These are phyloP conservation scores for Emmonsiellopsis sp. DNA, from an alignment of 2,329 filamentous ascomycete species.

Conservation along the genomic window DNA sequence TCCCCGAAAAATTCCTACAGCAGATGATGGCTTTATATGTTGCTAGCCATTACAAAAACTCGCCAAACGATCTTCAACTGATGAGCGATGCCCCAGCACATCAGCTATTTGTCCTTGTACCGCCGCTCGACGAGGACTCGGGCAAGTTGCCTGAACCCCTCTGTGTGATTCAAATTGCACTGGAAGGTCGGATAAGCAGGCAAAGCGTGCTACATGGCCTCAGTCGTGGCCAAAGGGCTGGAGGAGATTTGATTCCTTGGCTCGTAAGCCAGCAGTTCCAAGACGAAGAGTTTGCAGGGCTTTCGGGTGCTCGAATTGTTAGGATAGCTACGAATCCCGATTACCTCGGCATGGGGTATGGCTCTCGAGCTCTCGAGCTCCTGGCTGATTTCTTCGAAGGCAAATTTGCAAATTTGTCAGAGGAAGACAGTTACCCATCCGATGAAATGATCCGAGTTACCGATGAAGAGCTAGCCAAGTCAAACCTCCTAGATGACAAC, in stretches of 20 bases:
- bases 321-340: constrained; percentile 95
- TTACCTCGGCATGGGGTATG: constrained; percentile 87
- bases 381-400: constrained; percentile 90
- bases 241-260: constrained; percentile 94
- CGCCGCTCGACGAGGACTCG: constrained; percentile 68
- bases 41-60: constrained; percentile 96
- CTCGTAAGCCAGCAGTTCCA: constrained; percentile 96
- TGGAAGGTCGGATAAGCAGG: constrained; percentile 90
- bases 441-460: constrained; percentile 69
- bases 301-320: constrained; percentile 86
- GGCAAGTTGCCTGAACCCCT: constrained; percentile 82
- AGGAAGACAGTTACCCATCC: constrained; percentile 47
- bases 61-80: constrained; percentile 92
- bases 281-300: constrained; percentile 86
- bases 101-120: constrained; percentile 88
- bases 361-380: constrained; percentile 76
- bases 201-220: constrained; percentile 86
- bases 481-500: constrained; percentile 73
- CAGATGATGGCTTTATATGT: constrained; percentile 98
- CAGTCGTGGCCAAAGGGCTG: constrained; percentile 77
- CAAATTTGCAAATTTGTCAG: constrained; percentile 76
- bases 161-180: constrained; percentile 85
- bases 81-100: constrained; percentile 98
- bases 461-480: constrained; percentile 68
- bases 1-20: constrained; percentile 93